Evolutionary conservation across 139 green algal species (phyloP), one percentile per base, ranked within the genome.

Genomic region (Penium margaritaceum): DNA sequence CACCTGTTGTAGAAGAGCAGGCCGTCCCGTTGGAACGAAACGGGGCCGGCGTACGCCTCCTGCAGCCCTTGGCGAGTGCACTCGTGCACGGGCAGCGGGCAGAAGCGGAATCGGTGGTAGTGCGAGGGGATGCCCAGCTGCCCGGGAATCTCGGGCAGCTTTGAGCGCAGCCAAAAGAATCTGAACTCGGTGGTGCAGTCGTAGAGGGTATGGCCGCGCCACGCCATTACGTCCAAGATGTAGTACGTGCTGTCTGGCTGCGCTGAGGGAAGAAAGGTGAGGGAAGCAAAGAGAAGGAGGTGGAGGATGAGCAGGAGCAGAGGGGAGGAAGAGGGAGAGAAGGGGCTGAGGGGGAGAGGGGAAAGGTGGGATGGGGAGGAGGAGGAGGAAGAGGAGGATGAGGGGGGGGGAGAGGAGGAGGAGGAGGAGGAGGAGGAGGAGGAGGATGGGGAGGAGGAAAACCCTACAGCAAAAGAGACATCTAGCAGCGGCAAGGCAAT

Each of bases 171-270:
- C 90, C 90, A 95, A 51, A 85, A 92, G 17, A 87, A 47, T 0
- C 92, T 74, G 71, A 96, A 97, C 83, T 96, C 90, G 19, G 88
- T 79, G 0, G 82, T 74, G 61, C 90, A 95, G 68, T 92, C 85
- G 47, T 88, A 88, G 58, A 97, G 63, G 3, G 72, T 76, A 58
- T 92, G 85, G 19, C 92, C 90, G 3, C 88, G 85, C 92, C 92
- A 97, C 60, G 74, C 85, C 82, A 97, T 83, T 36, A 95, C 69
- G 78, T 97, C 92, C 43, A 84, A 29, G 17, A 90, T 72, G 61
- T 85, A 90, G 53, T 85, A 88, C 2, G 67, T 86, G 37, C 74
- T 29, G 33, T 68, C 75, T 21, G 43, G 29, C 77, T 83, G 77
- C 5, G 46, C 4, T 9, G 46, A 0, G 14, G 5, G 46, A 32